These are phyloP conservation scores for Tinospora cordifolia DNA, from an alignment of 164 flowering plant genomes.

Conservation along the genomic window DNA sequence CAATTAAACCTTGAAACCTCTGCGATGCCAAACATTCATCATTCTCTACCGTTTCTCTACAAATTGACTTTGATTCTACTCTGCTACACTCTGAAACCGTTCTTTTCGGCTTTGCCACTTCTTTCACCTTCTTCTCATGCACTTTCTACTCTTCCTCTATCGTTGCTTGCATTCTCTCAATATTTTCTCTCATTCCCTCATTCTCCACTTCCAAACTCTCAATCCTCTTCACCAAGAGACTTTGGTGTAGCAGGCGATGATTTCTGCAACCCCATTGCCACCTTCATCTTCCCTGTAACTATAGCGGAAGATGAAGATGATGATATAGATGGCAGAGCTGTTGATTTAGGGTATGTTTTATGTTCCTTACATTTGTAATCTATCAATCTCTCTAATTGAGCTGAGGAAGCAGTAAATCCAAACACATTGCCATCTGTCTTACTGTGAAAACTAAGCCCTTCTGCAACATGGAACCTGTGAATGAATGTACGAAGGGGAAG, in stretches of 20 bases:
- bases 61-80: slow-evolving; percentile 1
- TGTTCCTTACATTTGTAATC: not conserved
- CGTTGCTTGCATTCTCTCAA: slow-evolving; percentile 25
- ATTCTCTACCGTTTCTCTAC: slow-evolving; percentile 13
- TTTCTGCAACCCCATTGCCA: slow-evolving; percentile 60
- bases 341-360: no score
- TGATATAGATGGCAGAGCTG: no score
- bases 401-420: slow-evolving; percentile 7
- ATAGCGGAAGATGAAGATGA: slow-evolving; percentile 23
- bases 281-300: slow-evolving; percentile 78
- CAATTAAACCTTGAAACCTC: slow-evolving; percentile 46
- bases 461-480: not conserved
- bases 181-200: slow-evolving; percentile 32
- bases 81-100: slow-evolving; percentile 14
- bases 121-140: slow-evolving; percentile 23
- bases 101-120: slow-evolving; percentile 30
- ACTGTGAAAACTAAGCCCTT: slow-evolving; percentile 1
- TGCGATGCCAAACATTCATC: slow-evolving; percentile 44
- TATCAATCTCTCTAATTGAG: not conserved
- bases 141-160: slow-evolving; percentile 29
- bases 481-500: slow-evolving; percentile 4
- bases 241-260: slow-evolving; percentile 43
- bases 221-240: slow-evolving; percentile 18
- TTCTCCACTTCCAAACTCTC: slow-evolving; percentile 47
- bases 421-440: slow-evolving; percentile 15